Base-by-base conservation (phyloP, 257 asterid genomes). In the Anisodus tanguticus region DNA sequence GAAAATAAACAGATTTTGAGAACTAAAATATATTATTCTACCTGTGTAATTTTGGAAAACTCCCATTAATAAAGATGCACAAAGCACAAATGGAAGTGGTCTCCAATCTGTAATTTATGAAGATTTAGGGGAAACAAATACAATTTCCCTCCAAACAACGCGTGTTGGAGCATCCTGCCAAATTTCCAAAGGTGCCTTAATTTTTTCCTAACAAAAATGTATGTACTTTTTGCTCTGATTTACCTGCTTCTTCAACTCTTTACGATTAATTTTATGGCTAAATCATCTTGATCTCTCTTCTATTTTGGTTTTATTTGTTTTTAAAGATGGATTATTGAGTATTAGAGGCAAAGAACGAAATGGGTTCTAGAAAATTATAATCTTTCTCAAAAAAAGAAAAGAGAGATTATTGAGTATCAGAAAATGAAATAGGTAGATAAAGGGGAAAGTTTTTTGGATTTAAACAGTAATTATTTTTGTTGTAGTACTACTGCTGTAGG, bases 151-250 rank as follows among this genome's bases (percentile, higher is more conserved):
- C 6, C 83, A 35, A 86, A 85, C 88, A 85, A 69, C 89, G 88
- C 88, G 86, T 87, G 87, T 85, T 82, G 66, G 86, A 79, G 80
- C 83, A 9, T 76, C n/a, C 63, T 19, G n/a, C 58, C 60, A 0
- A 76, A 22, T 71, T 43, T n/a, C 79, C 39, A 22, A 12, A 76
- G 81, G 81, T 74, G 17, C 17, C 11, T 49, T 6, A 3, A 0
- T 0, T 11, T 22, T 22, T 76, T 76, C 0, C 12, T 76, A 6
- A 12, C 12, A 51, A 76, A 41, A 76, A 12, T 51, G 43, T 76
- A 26, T 76, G 15, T 76, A 6, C 5, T 26, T 51, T 3, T 51
- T 76, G 45, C 22, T 26, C 8, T 10, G 11, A 49, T 74, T 0
- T 74, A 74, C 3, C 45, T 74, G 19, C 26, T 22, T 0, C 26